phyloP scores from a whole-genome alignment of 2,329 filamentous ascomycete species.

The Zasmidium angulare region DNA sequence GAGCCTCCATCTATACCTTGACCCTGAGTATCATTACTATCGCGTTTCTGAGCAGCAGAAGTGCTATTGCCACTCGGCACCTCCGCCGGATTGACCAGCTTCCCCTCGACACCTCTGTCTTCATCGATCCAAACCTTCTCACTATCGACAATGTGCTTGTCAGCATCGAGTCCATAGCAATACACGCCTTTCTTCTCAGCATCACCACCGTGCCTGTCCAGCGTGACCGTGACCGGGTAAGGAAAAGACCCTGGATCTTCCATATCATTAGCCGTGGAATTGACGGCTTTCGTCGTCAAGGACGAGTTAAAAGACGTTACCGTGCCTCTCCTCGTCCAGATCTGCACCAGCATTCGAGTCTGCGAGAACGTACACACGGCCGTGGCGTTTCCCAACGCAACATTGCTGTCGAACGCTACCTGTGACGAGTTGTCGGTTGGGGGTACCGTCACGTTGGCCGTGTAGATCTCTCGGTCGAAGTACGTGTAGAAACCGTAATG shows the following conservation, averaged over 20 bases:
- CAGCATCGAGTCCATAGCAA: conserved; percentile 57
- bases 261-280: conserved; percentile 46
- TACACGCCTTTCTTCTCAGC: conserved; percentile 57
- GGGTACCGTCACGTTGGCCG: conserved; percentile 59
- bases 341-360: conserved; percentile 61
- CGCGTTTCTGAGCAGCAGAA: conserved; percentile 3
- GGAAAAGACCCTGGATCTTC: conserved; percentile 58
- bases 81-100: conserved; percentile 51
- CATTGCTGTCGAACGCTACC: conserved; percentile 18
- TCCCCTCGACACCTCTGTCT: conserved; percentile 48
- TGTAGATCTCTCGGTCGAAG: conserved; percentile 83
- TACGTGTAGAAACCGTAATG: conserved; percentile 95
- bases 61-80: conserved; percentile 39
- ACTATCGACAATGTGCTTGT: conserved; percentile 44
- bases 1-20: conserved; percentile 59
- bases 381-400: conserved; percentile 19
- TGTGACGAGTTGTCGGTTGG: conserved; percentile 25
- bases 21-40: conserved; percentile 39
- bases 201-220: conserved; percentile 61
- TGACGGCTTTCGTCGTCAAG: conserved; percentile 30
- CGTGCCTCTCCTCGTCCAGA: conserved; percentile 55
- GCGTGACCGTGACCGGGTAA: conserved; percentile 59
- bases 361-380: conserved; percentile 54
- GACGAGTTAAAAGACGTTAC: conserved; percentile 3
- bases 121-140: conserved; percentile 53